Evolutionary conservation across 768 basidiomycete genomes (phyloP).

Genomic region (Boletus vermiculosoides): DNA sequence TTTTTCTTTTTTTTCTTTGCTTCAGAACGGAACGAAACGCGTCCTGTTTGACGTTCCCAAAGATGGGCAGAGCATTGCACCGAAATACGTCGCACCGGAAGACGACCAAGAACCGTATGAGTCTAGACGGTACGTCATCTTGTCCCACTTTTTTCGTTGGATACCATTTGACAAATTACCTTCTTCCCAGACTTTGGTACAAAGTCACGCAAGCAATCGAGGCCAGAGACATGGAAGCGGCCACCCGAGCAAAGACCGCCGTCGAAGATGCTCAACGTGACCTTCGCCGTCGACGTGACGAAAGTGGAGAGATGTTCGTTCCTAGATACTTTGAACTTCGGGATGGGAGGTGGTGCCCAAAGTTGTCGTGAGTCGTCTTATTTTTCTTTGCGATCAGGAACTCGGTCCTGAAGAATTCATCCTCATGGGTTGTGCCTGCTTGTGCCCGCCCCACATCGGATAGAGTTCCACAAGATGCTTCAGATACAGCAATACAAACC

Average conservation of each 20-base stretch:
- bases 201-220: constrained; percentile 83
- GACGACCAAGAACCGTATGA: constrained; percentile 88
- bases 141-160: not conserved
- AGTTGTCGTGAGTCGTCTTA: constrained; percentile 41
- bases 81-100: constrained; percentile 84
- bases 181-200: constrained; percentile 56
- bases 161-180: not conserved
- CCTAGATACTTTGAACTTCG: constrained; percentile 78
- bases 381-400: no score
- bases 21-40: constrained; percentile 64
- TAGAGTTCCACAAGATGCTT: constrained; percentile 67
- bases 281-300: constrained; percentile 68
- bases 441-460: not conserved
- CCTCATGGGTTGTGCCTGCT: no score
- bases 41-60: constrained; percentile 81
- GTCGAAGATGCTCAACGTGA: constrained; percentile 95
- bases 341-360: constrained; percentile 82
- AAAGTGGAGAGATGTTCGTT: constrained; percentile 63
- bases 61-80: constrained; percentile 70
- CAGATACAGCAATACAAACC: constrained; percentile 58
- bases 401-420: no score
- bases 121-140: constrained; percentile 64
- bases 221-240: constrained; percentile 89
- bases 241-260: constrained; percentile 82
- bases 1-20: not conserved